These are phyloP conservation scores for Colletotrichum endophyticum DNA, from an alignment of 2,329 filamentous ascomycete genomes.

Conservation along the genomic window DNA sequence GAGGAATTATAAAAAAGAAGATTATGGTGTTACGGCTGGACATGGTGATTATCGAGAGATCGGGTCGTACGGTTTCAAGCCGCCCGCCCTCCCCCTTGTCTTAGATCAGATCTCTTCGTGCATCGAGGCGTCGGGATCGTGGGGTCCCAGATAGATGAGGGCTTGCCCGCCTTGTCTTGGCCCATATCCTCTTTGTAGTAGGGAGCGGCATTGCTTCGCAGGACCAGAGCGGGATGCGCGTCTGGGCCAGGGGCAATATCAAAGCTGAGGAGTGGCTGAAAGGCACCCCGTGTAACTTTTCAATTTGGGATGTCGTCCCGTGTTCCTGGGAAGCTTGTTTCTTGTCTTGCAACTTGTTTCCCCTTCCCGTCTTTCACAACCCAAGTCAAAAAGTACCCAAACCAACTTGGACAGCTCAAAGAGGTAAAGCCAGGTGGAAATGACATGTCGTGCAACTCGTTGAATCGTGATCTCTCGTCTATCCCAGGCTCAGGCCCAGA, in stretches of 20 bases:
- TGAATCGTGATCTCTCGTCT: background rate
- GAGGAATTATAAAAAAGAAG: background rate
- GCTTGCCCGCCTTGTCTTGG: background rate
- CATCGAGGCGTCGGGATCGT: background rate
- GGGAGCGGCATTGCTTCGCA: background rate
- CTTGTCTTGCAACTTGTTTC: background rate
- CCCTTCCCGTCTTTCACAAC: background rate
- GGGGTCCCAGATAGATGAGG: background rate
- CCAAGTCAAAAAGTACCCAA: background rate
- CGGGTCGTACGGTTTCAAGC: background rate
- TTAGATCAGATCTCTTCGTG: background rate
- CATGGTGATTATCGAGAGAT: constrained; percentile 12
- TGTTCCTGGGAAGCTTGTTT: background rate
- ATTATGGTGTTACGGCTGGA: background rate
- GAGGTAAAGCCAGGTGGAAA: background rate
- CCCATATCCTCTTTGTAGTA: background rate
- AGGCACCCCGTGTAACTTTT: background rate
- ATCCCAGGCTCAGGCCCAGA: background rate
- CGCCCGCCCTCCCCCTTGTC: background rate
- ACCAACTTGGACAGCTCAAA: background rate
- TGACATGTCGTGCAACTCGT: background rate
- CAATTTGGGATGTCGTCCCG: background rate
- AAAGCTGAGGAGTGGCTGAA: background rate
- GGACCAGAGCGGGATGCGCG: background rate
- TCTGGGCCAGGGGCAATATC: background rate